Percentiles rank a stretch among this genome's conserved stretches.
Evolutionary conservation across 2,329 filamentous ascomycete species (phyloP).

Genomic region (Anisogramma anomala): DNA sequence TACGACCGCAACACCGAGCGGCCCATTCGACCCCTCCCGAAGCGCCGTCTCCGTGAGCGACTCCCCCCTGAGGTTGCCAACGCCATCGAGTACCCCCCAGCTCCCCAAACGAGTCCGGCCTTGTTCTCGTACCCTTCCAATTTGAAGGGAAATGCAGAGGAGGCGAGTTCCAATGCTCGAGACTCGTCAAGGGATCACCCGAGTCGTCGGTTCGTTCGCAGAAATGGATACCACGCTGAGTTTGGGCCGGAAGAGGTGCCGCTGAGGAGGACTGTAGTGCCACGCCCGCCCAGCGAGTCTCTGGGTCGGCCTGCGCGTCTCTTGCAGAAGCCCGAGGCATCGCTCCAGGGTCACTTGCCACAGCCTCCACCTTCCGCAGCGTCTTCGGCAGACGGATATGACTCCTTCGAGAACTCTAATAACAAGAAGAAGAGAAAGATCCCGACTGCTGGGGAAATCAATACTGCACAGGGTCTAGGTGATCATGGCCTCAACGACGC

Average conservation of each 20-base stretch:
- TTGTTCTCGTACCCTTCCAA: conserved; percentile 64
- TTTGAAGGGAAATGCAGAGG: conserved; percentile 27
- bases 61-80: conserved; percentile 76
- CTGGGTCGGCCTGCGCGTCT: conserved; percentile 31
- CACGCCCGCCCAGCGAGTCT: conserved; percentile 36
- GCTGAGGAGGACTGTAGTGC: conserved; percentile 29
- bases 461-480: conserved; percentile 26
- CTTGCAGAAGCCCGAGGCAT: conserved; percentile 32
- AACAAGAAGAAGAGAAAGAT: conserved; percentile 99
- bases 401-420: conserved; percentile 95
- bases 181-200: conserved; percentile 21
- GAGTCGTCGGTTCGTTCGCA: conserved; percentile 30
- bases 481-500: conserved; percentile 22
- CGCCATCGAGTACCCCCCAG: conserved; percentile 70
- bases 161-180: conserved; percentile 26
- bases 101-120: conserved; percentile 57
- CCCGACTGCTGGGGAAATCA: conserved; percentile 66
- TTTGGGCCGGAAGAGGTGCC: conserved; percentile 49
- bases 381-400: conserved; percentile 75
- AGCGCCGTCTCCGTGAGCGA: conserved; percentile 74
- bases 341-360: conserved; percentile 31
- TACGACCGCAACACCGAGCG: conserved; percentile 45
- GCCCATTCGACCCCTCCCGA: conserved; percentile 85
- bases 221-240: conserved; percentile 44
- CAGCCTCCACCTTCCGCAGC: conserved; percentile 55